Base-by-base conservation (phyloP, 208 protist species). In the Leishmania turanica region DNA sequence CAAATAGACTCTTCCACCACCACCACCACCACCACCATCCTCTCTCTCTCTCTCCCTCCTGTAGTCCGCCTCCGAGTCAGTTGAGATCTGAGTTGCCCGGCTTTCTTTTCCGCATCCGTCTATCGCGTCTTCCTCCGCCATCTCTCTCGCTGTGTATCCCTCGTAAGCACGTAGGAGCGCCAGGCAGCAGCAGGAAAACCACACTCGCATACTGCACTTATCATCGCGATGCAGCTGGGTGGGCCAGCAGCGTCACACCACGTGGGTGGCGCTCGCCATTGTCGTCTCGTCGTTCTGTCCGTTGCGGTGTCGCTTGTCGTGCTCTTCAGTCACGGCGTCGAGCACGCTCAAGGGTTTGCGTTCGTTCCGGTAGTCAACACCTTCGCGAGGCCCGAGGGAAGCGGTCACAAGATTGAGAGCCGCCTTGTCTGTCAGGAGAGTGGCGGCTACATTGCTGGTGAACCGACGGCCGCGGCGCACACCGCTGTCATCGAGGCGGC, bases 371-470 rank as follows among this genome's bases (percentile, higher is more conserved):
- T 90, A 11, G 27, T 88, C 6, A 13, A 31, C 5, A 82, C 76
- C 53, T 80, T 86, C 19, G 84, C 84, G 7, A n/a, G 31, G 60
- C 17, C 1, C 5, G 87, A 88, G 42, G 54, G 37, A 1, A 81
- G 40, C 37, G 84, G 68, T 47, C 71, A 62, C 66, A 72, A 76
- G 45, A 42, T 62, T 42, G 69, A 83, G 53, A 60, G 74, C 37
- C 74, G 78, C 4, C 47, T 82, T 24, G n/a, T 62, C n/a, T 90
- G 87, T 54, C 75, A 78, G 37, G 40, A 79, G 53, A 37, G 73
- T 24, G 87, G 87, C 64, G 84, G 78, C 66, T 85, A 84, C 80
- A 17, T 90, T 0, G 84, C 84, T 2, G 60, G 74, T 34, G 84
- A 87, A 53, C 75, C 83, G 40, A 88, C 87, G 27, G 77, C 72